Base-by-base conservation (phyloP, 495 filamentous ascomycete species). In the Schizothecium vesticola region DNA sequence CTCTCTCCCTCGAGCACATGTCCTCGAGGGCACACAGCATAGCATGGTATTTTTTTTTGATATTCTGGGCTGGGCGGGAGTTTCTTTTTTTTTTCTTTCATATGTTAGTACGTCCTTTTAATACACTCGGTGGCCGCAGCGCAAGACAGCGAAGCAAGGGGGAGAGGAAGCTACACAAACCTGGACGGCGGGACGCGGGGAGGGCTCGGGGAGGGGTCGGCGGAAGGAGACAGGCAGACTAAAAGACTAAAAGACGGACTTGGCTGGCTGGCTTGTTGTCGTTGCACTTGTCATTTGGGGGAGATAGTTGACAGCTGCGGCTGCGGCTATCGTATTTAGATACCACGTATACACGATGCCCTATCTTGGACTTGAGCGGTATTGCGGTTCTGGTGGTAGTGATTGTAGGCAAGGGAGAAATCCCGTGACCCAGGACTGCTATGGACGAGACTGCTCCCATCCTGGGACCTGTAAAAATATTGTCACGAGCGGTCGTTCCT, bases 61-160 rank as follows among this genome's bases (percentile, higher is more conserved):
- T 21, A 59, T 59, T 59, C 43, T 51, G 43, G 43, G 43, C 43
- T 51, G 43, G 43, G 43, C 43, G 43, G 43, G 43, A 51, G 31
- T 64, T 64, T 56, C 28, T 61, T 61, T 25, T 64, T 31, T 51
- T 63, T 13, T 8, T 64, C 55, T 63, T 29, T 1, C n/a, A n/a
- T n/a, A n/a, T 55, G 23, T 64, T 19, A 55, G 43, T 51, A 51
- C 2, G 43, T 51, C 43, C 16, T n/a, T 51, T 51, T 51, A 51
- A 51, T 51, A 51, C 43, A 51, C 19, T 51, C 19, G 43, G 43
- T 8, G 43, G 43, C 6, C 16, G 19, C 6, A n/a, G 43, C 16
- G 43, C 16, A 12, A 9, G 43, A n/a, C 43, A 51, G 43, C 43
- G 43, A 51, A 43, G 33, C 33, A 16, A 2, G 43, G 5, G 43